Evolutionary conservation across 139 green algal species (phyloP).

Genomic region (Tetraselmis striata): DNA sequence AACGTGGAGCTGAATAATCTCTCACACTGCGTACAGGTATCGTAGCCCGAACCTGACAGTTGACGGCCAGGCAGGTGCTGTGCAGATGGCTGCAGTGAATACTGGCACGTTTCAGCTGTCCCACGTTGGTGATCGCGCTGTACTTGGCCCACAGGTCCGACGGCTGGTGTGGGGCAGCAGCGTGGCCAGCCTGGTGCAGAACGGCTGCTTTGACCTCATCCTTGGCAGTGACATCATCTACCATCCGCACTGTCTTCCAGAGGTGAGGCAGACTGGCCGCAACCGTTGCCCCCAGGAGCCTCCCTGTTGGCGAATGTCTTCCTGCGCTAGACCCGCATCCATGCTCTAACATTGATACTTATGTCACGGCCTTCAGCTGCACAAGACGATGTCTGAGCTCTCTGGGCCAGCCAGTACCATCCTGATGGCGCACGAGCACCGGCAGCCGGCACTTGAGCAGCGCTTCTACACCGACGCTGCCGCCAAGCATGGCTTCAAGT

Average conservation of each 20-base stretch:
- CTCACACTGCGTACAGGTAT: background rate
- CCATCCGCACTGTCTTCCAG: background rate
- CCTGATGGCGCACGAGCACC: background rate
- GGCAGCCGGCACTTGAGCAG: background rate
- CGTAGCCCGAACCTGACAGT: no score
- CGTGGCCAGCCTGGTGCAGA: background rate
- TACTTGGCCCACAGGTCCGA: background rate
- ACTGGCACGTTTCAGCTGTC: no score
- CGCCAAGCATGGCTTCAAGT: background rate
- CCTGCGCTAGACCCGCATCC: no score
- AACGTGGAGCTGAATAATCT: background rate
- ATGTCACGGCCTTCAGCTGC: no score
- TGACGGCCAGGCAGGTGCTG: no score
- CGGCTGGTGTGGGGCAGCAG: background rate
- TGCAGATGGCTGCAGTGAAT: no score
- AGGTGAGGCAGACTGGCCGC: no score
- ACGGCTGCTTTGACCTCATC: background rate
- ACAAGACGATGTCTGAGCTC: background rate
- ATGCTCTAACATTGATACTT: no score
- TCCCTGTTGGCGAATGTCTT: no score
- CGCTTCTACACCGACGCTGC: background rate
- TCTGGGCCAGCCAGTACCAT: background rate
- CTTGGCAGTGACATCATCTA: background rate
- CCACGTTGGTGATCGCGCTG: no score
- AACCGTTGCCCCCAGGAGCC: no score